Percentiles rank a stretch among this genome's conserved stretches.
phyloP scores from a whole-genome alignment of 805 yeast species.

The Saccharomyces paradoxus region DNA sequence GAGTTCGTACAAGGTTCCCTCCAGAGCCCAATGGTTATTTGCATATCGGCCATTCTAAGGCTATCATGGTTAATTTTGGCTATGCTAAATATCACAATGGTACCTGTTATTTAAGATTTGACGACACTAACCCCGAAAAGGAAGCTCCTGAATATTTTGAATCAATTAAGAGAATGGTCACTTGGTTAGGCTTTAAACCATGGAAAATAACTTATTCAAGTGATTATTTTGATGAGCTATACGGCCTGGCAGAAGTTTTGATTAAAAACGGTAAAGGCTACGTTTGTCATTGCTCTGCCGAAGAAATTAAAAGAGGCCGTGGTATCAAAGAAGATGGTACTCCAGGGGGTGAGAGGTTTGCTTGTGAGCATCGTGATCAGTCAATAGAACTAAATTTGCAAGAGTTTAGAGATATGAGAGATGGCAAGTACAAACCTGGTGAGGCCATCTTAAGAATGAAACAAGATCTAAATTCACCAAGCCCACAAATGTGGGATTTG shows the following conservation, averaged over 20 bases:
- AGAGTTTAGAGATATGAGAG: slow-evolving; percentile 86
- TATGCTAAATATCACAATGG: slow-evolving; percentile 84
- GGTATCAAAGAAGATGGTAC: slow-evolving; percentile 90
- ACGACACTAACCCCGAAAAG: slow-evolving; percentile 98
- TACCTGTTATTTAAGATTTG: slow-evolving; percentile 83
- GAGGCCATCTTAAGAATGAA: slow-evolving; percentile 95
- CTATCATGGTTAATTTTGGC: slow-evolving; percentile 97
- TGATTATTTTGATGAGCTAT: slow-evolving; percentile 86
- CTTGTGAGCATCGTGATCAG: slow-evolving; percentile 69
- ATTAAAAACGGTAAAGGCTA: slow-evolving; percentile 69
- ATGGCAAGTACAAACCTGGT: slow-evolving; percentile 82
- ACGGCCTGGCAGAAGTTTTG: slow-evolving; percentile 78
- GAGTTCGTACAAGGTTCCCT: slow-evolving; percentile 85
- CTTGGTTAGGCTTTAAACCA: slow-evolving; percentile 92
- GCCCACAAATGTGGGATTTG: slow-evolving; percentile 99
- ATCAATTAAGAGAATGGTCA: slow-evolving; percentile 74
- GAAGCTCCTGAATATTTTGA: slow-evolving; percentile 89
- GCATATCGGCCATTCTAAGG: slow-evolving; percentile 97
- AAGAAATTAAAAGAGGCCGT: slow-evolving; percentile 81
- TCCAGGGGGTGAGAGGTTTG: slow-evolving; percentile 83
- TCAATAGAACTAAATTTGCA: slow-evolving; percentile 64
- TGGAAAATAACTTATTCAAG: slow-evolving; percentile 93
- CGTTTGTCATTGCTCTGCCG: slow-evolving; percentile 89
- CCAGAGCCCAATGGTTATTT: slow-evolving; percentile 99
- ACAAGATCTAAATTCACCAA: slow-evolving; percentile 80